Evolutionary conservation across 2,329 filamentous ascomycete genomes (phyloP).

Genomic region (Sphaerulina vaccinii): DNA sequence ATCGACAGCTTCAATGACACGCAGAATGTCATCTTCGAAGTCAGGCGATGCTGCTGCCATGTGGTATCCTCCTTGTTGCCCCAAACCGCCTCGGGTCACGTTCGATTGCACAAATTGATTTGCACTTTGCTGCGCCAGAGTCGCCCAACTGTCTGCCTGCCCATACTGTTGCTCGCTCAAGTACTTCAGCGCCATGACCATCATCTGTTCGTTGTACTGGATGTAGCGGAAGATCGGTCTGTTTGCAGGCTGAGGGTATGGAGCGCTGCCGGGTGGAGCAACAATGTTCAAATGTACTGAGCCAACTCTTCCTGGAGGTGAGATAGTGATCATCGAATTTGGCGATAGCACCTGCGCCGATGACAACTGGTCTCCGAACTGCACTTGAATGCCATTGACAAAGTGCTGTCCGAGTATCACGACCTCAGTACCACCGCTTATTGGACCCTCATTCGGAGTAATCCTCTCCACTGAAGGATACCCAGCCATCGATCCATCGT

Average conservation of each 20-base stretch:
- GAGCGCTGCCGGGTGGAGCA: constrained; percentile 37
- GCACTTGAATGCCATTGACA: constrained; percentile 74
- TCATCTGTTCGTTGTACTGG: constrained; percentile 49
- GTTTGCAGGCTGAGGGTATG: constrained; percentile 34
- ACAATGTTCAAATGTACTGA: constrained; percentile 67
- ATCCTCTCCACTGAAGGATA: constrained; percentile 43
- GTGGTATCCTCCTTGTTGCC: constrained; percentile 19
- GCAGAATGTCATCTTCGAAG: constrained; percentile 19
- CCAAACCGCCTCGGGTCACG: constrained; percentile 16
- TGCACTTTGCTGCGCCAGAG: constrained; percentile 32
- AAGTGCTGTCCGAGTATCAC: constrained; percentile 80
- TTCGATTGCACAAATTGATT: constrained; percentile 27
- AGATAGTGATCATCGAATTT: constrained; percentile 73
- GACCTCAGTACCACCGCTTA: constrained; percentile 80
- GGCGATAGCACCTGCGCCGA: constrained; percentile 75
- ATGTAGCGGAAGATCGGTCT: constrained; percentile 46
- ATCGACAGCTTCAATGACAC: constrained; percentile 53
- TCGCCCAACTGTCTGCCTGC: constrained; percentile 34
- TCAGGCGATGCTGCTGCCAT: constrained; percentile 13
- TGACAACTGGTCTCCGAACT: constrained; percentile 71
- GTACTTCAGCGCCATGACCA: constrained; percentile 57
- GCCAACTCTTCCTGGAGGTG: constrained; percentile 70
- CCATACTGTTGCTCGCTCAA: constrained; percentile 39
- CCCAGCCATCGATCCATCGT: constrained; percentile 15
- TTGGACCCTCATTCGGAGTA: constrained; percentile 78